Conservation (phyloP, 2,329 filamentous ascomycete species). For the Colletotrichum tanaceti region DNA sequence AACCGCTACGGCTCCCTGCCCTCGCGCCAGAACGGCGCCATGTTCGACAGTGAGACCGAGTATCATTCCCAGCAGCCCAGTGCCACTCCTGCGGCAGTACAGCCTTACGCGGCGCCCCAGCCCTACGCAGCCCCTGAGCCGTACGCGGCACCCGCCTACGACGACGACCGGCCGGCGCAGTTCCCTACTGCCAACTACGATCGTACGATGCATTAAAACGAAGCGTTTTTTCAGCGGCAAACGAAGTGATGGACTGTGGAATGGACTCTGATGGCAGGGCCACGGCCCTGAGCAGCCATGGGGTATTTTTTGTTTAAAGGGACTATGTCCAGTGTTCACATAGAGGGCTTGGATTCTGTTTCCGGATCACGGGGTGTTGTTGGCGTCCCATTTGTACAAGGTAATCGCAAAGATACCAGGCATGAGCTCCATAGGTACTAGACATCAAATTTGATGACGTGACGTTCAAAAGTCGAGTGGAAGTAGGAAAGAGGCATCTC, state of each 20-base stretch:
- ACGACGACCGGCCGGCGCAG: constrained; percentile 58
- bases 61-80: constrained; percentile 55
- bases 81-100: constrained; percentile 47
- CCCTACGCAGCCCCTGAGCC: constrained; percentile 32
- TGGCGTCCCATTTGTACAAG: constrained; percentile 44
- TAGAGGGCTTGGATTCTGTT: constrained; percentile 37
- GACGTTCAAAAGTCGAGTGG: constrained; percentile 21
- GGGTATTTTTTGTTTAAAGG: constrained; percentile 7
- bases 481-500: background rate
- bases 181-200: constrained; percentile 71
- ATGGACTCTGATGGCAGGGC: constrained; percentile 15
- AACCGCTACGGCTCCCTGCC: constrained; percentile 55
- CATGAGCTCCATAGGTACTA: constrained; percentile 39
- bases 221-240: background rate
- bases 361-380: constrained; percentile 42
- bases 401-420: constrained; percentile 43
- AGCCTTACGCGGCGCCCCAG: constrained; percentile 42
- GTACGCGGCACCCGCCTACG: constrained; percentile 55
- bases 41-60: constrained; percentile 64
- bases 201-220: constrained; percentile 45
- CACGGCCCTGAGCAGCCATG: constrained; percentile 1
- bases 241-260: background rate
- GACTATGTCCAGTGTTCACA: constrained; percentile 33
- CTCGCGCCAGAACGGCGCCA: constrained; percentile 50
- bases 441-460: constrained; percentile 39